Evolutionary conservation across 768 basidiomycete species (phyloP), one percentile per base, ranked within the genome.

Genomic region (Rhizopogon salebrosus): DNA sequence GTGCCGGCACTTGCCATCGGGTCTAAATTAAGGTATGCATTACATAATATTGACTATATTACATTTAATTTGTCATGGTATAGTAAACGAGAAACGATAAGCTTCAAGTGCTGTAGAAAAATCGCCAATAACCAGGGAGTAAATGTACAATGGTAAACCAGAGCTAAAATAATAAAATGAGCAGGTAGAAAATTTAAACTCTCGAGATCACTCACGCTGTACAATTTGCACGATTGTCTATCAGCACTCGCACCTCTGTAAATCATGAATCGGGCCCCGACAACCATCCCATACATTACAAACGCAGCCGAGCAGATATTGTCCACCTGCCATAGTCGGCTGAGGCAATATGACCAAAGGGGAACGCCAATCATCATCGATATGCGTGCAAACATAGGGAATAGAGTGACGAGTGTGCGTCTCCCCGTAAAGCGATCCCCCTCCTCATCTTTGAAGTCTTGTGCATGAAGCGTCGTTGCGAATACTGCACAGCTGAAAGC

Each of bases 331-430:
- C 52, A 53, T 2, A 53, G 35, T n/a, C 31, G 22, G 23, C 52
- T 50, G 23, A 53, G 52, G 26, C 34, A 51, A 23, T 51, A 35
- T 3, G 52, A 53, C 52, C 52, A 53, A 22, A 53, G 29, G 20
- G 49, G 52, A 23, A 53, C 23, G n/a, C 45, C 48, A 6, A 53
- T 22, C 52, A 51, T 4, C 31, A 53, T 53, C 3, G 46, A 50
- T 9, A 36, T 20, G n/a, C 52, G 52, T 13, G 31, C 49, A n/a
- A 51, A 34, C 9, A 18, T 53, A 10, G 74, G 74, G 6, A 66
- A 62, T 6, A 64, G 63, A 45, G 75, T 70, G 6, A 74, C 73
- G 26, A 75, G 53, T 0, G 74, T 75, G 3, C 55, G 37, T 18
- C 74, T 61, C 5, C 68, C 69, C 7, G 58, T 51, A 1, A 56